phyloP scores from a whole-genome alignment of 768 basidiomycete genomes.

The Chalciporus pseudorubinellus region DNA sequence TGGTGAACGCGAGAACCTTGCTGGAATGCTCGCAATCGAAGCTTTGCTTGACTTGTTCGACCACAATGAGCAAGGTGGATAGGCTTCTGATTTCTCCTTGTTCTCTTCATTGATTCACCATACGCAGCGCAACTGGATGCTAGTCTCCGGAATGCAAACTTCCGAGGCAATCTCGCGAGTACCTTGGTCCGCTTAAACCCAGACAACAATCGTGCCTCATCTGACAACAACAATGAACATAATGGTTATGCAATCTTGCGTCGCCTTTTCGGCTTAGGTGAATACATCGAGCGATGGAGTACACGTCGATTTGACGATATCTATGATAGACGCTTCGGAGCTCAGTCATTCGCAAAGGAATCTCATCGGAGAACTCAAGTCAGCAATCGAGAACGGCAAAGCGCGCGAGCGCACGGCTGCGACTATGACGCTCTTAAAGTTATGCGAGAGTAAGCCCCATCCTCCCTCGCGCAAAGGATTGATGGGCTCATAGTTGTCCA shows the following conservation, averaged over 20 bases:
- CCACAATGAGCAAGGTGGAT: neutral
- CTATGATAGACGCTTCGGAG: neutral
- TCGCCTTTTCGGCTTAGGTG: slow-evolving; percentile 1
- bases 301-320: neutral
- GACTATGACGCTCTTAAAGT: neutral
- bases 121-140: neutral
- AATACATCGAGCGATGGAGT: neutral
- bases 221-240: neutral
- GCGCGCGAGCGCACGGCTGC: neutral
- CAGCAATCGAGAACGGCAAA: neutral
- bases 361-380: neutral
- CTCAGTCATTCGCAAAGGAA: neutral
- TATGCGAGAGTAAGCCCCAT: neutral
- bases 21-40: slow-evolving; percentile 6
- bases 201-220: neutral
- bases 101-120: neutral
- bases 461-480: neutral
- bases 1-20: neutral
- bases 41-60: neutral
- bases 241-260: neutral
- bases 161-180: neutral
- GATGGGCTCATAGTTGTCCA: neutral
- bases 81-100: neutral
- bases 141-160: neutral
- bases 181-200: neutral